A percentile compares a stretch with the other conserved stretches of the same genome.
These are phyloP conservation scores for Axilococcus clingmanii DNA, from an alignment of 139 green algal species.

Conservation along the genomic window DNA sequence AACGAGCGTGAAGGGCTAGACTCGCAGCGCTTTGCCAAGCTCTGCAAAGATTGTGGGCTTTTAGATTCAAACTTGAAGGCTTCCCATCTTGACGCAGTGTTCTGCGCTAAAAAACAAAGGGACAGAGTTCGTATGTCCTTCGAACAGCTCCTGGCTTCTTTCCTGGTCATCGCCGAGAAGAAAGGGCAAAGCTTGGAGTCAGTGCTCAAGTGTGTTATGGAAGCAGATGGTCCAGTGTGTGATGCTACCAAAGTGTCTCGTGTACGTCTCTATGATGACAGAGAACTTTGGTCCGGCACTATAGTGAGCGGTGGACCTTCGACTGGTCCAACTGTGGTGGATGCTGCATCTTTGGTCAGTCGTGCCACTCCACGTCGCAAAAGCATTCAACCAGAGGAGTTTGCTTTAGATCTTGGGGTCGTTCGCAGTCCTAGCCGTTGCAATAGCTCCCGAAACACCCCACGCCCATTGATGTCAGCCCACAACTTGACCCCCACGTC, in stretches of 20 bases:
- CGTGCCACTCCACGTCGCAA: neutral
- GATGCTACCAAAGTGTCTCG: neutral
- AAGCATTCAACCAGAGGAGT: neutral
- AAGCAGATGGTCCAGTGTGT: neutral
- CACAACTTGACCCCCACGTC: neutral
- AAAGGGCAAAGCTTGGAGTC: neutral
- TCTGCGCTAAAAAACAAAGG: neutral
- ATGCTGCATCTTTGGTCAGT: neutral
- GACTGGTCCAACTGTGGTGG: neutral
- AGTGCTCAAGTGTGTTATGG: neutral
- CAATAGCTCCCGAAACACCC: neutral
- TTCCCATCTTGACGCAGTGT: neutral
- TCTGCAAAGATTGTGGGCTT: slow-evolving; percentile 8
- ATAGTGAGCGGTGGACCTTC: slow-evolving; percentile 1
- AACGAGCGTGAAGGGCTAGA: neutral
- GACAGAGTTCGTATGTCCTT: neutral
- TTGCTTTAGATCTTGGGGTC: neutral
- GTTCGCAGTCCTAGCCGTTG: slow-evolving; percentile 1
- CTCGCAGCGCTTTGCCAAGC: slow-evolving; percentile 1
- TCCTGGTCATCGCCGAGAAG: neutral
- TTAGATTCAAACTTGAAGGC: neutral
- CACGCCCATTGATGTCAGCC: neutral
- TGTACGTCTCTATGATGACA: slow-evolving; percentile 6
- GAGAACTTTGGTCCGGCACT: neutral
- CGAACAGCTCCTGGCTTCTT: slow-evolving; percentile 2